A percentile compares a stretch with the other conserved stretches of the same genome.
phyloP scores from a whole-genome alignment of 2,329 filamentous ascomycete genomes.

The Botryosphaeria agaves region DNA sequence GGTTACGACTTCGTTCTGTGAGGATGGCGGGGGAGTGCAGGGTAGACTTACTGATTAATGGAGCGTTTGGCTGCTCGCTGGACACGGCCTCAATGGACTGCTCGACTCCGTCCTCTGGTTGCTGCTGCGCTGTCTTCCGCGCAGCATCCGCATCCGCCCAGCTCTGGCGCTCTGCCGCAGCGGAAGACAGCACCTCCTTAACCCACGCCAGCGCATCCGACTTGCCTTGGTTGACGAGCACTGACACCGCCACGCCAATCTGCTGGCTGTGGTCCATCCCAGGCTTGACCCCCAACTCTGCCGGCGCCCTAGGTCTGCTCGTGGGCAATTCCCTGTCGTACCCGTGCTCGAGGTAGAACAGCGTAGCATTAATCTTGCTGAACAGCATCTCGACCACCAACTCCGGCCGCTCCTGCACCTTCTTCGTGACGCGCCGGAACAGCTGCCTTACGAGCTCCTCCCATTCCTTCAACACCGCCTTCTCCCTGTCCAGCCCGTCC shows the following conservation, averaged over 20 bases:
- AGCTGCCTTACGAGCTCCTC: conserved; percentile 76
- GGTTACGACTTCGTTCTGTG: no score
- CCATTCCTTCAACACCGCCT: conserved; percentile 68
- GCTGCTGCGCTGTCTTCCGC: conserved; percentile 23
- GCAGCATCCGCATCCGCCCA: conserved; percentile 62
- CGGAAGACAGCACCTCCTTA: conserved; percentile 50
- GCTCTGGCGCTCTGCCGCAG: conserved; percentile 53
- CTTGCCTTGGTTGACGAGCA: conserved; percentile 65
- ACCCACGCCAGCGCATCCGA: conserved; percentile 66
- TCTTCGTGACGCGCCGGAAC: conserved; percentile 64
- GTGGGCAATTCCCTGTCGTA: conserved; percentile 62
- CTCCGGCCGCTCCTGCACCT: conserved; percentile 70
- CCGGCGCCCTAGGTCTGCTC: conserved; percentile 50
- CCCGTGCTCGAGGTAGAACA: conserved; percentile 80
- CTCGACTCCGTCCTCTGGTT: not conserved
- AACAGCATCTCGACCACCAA: conserved; percentile 86
- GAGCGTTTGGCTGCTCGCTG: no score
- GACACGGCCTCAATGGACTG: no score
- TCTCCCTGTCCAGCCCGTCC: conserved; percentile 50
- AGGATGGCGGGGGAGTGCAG: conserved; percentile 30
- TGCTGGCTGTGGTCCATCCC: conserved; percentile 47
- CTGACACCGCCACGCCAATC: conserved; percentile 63
- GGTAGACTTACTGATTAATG: no score
- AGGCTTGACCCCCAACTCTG: conserved; percentile 68
- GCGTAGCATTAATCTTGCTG: conserved; percentile 70